Evolutionary conservation across 257 asterid species (phyloP), one percentile per base, ranked within the genome.

Genomic region (Forsythia suspensa): DNA sequence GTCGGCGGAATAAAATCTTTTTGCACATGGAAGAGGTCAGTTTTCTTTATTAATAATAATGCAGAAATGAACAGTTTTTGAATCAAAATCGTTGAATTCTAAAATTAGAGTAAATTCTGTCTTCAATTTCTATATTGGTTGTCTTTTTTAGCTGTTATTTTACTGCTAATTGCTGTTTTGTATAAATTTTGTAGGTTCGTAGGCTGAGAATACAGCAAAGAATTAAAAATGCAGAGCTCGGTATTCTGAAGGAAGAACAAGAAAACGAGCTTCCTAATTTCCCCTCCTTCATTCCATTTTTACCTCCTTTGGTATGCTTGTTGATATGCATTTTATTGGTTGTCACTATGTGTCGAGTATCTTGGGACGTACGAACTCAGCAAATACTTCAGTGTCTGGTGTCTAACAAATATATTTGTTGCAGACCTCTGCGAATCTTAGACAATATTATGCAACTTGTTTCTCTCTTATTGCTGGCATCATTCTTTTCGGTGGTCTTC

Each of bases 1-100:
- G 97, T 86, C 91, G 99, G 36, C 83, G 98, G 70, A 95, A 91
- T 80, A 95, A 95, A 86, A 95, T 95, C 16, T 95, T 95, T 80
- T 85, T 95, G 90, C 98, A 89, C 57, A 95, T 95, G 99, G 99
- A 95, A 84, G 99, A 95, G 97, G 99, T 93, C 21, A 72, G 88
- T 82, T 5, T 74, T 39, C 72, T 57, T 34, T 39, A 61, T 61
- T 61, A 20, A 61, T 24, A 61, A 61, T 24, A 61, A 20, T 40
- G 5, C 21, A 8, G 13, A 46, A 57, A 39, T n/a, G 42, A 21
- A 44, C 6, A 13, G 29, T 5, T 9, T 15, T 61, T 20, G 12
- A 20, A 61, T 61, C 9, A 61, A 61, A 59, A 8, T 10, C 6
- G 38, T 61, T 61, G 11, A 10, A 8, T 21, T 61, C 10, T 61